Conservation (phyloP, 2,329 filamentous ascomycete genomes). For the Aureobasidium namibiae region DNA sequence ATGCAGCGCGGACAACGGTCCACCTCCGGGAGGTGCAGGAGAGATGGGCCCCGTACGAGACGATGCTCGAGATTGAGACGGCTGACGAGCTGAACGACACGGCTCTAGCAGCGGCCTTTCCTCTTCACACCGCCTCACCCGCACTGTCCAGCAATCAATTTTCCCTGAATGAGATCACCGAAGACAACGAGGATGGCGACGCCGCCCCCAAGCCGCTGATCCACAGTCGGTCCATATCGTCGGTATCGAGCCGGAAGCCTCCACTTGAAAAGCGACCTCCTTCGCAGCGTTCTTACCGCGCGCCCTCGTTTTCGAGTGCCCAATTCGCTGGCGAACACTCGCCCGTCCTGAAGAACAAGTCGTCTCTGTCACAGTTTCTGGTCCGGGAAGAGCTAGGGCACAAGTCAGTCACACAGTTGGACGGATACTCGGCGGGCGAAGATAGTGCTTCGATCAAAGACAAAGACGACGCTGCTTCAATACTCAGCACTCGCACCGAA, state of each 20-base stretch:
- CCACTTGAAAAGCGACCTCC: background rate
- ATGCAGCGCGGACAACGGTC: conserved; percentile 68
- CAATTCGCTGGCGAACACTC: background rate
- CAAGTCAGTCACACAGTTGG: conserved; percentile 20
- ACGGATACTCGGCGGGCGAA: conserved; percentile 15
- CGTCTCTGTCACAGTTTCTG: conserved; percentile 24
- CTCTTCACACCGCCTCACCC: conserved; percentile 76
- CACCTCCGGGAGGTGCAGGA: conserved; percentile 56
- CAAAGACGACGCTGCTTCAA: conserved; percentile 16
- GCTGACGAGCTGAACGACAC: conserved; percentile 79
- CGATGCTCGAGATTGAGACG: conserved; percentile 65
- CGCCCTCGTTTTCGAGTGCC: background rate
- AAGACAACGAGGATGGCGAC: conserved; percentile 61
- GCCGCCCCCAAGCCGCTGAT: background rate
- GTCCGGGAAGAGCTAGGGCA: conserved; percentile 23
- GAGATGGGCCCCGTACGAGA: conserved; percentile 77
- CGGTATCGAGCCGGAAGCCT: background rate
- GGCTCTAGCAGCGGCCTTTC: conserved; percentile 79
- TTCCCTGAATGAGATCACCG: conserved; percentile 69
- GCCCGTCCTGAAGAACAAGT: conserved; percentile 17
- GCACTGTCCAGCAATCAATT: conserved; percentile 65
- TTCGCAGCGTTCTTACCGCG: conserved; percentile 6
- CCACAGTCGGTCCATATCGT: background rate
- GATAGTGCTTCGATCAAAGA: conserved; percentile 13
- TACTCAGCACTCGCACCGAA: background rate